Evolutionary conservation across 2,329 filamentous ascomycete genomes (phyloP).

Genomic region (Drechslerella stenobrocha): DNA sequence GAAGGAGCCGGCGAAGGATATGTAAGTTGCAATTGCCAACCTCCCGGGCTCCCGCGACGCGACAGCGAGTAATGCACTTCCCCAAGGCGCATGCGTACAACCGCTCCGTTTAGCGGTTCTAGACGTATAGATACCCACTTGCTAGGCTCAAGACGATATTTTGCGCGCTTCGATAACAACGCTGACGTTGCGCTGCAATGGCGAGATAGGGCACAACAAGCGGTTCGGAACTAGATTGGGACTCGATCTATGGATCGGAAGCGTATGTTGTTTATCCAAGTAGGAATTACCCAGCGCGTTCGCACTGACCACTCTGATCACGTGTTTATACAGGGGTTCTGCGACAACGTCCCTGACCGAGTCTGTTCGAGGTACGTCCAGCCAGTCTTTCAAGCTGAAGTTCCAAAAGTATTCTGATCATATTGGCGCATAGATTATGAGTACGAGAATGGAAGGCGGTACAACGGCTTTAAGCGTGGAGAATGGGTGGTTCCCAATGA

Average conservation of each 20-base stretch:
- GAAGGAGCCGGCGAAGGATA: no score
- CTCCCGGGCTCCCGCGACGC: no score
- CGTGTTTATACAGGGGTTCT: conserved; percentile 30
- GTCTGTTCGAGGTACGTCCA: conserved; percentile 34
- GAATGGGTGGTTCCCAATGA: conserved; percentile 62
- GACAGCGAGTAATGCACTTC: no score
- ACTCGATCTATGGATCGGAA: conserved; percentile 44
- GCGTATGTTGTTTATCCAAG: conserved; percentile 18
- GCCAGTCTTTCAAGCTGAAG: not conserved
- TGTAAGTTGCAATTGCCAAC: no score
- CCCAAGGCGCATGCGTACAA: no score
- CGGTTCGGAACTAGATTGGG: conserved; percentile 20
- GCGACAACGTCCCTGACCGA: conserved; percentile 40
- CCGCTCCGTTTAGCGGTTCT: no score
- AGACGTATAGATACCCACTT: no score
- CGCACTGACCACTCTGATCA: conserved; percentile 3
- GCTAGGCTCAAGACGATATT: no score
- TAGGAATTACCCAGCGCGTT: not conserved
- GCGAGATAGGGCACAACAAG: conserved; percentile 15
- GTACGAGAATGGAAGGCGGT: conserved; percentile 56
- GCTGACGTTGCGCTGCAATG: not conserved
- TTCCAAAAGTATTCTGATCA: conserved; percentile 1
- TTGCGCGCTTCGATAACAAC: no score
- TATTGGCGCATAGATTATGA: conserved; percentile 18
- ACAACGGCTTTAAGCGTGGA: conserved; percentile 59